Evolutionary conservation across 768 basidiomycete species (phyloP).

Genomic region (Panaeolus cyanescens): DNA sequence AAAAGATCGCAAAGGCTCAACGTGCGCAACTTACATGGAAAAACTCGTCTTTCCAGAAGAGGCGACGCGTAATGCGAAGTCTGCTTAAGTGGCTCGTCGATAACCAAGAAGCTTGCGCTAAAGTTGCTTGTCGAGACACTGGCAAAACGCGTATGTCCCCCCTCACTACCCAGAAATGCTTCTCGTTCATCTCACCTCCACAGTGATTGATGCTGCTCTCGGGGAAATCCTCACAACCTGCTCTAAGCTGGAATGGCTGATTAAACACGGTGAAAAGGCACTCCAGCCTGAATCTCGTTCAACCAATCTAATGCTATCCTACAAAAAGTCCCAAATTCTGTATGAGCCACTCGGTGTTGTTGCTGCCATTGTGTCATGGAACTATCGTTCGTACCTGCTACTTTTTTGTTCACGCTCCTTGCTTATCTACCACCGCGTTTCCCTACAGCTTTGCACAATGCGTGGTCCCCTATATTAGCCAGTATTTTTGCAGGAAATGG

Average conservation of each 20-base stretch:
- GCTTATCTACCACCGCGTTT: background rate
- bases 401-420: constrained; percentile 1
- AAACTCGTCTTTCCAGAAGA: constrained; percentile 72
- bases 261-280: constrained; percentile 80
- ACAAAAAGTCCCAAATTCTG: constrained; percentile 77
- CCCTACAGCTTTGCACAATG: constrained; percentile 88
- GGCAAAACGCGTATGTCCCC: constrained; percentile 84
- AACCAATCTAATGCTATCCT: constrained; percentile 65
- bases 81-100: constrained; percentile 91
- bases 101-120: constrained; percentile 84
- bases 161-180: background rate
- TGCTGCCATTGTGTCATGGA: constrained; percentile 93
- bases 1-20: constrained; percentile 69
- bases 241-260: constrained; percentile 91
- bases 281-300: constrained; percentile 74
- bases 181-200: constrained; percentile 3
- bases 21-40: constrained; percentile 76
- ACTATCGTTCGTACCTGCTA: constrained; percentile 63
- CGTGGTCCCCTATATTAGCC: constrained; percentile 92
- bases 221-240: constrained; percentile 96
- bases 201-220: constrained; percentile 91
- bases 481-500: constrained; percentile 90
- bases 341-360: constrained; percentile 95
- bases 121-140: constrained; percentile 89
- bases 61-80: constrained; percentile 83